Base-by-base conservation (phyloP, 345 rosid species). In the Eucalyptus sp. region DNA sequence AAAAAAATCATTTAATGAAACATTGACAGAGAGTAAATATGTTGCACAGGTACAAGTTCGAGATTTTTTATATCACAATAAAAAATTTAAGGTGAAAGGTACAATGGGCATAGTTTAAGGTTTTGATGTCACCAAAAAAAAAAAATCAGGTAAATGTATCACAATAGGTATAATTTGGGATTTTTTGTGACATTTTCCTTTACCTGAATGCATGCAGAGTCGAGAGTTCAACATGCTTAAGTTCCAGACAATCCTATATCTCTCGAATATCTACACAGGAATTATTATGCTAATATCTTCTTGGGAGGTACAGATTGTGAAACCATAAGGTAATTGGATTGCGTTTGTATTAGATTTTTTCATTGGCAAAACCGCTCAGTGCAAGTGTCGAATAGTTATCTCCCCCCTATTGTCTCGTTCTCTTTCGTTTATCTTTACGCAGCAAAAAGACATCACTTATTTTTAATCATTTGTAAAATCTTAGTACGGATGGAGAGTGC, bases 11-110 rank as follows among this genome's bases (percentile, higher is more conserved):
- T 56, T 24, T 56, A 10, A 24, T 56, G 6, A 24, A 56, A 56
- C 13, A 4, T 24, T 56, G 58, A 52, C 0, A 22, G 3, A 10
- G 62, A 24, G 12, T 56, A 24, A 56, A 56, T 56, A 24, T 56
- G 13, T 56, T 56, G 24, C 62, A 24, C 2, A 4, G 0, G 5
- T 8, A 56, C 13, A 56, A 56, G 3, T 22, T 56, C 0, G 6
- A 22, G 6, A 10, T 56, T 24, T 56, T 56, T 56, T 56, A 56
- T 56, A 22, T 4, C 1, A 56, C 13, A 56, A 56, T 1, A 56
- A 56, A 56, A 24, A 56, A 24, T 10, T 56, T 10, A 9, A 24
- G 29, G 29, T 56, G 13, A 22, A 56, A 56, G 29, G 62, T 22
- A 24, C 3, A 24, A 56, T 56, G 62, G 62, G 29, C 62, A 56